Percentiles rank a stretch among this genome's conserved stretches.
These are phyloP conservation scores for Exophiala dermatitidis DNA, from an alignment of 2,329 filamentous ascomycete species.

Conservation along the genomic window DNA sequence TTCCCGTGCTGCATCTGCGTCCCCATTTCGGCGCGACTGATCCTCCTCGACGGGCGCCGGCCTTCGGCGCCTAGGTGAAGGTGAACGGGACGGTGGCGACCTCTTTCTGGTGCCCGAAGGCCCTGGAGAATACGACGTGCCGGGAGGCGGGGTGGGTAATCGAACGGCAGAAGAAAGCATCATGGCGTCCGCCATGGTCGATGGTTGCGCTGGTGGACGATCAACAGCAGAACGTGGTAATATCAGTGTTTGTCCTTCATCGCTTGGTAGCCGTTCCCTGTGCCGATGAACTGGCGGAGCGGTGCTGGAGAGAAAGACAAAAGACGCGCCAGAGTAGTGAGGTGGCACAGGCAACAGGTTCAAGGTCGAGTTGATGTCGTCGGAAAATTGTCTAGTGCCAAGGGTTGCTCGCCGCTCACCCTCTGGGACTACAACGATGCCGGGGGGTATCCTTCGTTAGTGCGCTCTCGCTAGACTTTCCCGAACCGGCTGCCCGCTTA, in stretches of 20 bases:
- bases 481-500: too few relatives aligned
- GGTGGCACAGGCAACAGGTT: too few relatives aligned
- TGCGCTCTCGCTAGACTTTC: too few relatives aligned
- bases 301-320: too few relatives aligned
- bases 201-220: background rate
- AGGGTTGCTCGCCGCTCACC: too few relatives aligned
- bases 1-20: constrained; percentile 43
- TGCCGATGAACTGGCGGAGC: too few relatives aligned
- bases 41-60: constrained; percentile 38
- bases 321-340: too few relatives aligned
- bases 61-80: constrained; percentile 45
- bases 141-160: constrained; percentile 50
- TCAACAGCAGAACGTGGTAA: background rate
- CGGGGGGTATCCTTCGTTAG: too few relatives aligned
- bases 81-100: constrained; percentile 49
- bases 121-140: constrained; percentile 42
- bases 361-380: background rate
- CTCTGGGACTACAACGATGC: too few relatives aligned
- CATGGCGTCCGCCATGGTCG: constrained; percentile 40
- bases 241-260: background rate
- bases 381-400: constrained; percentile 6
- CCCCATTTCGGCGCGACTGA: constrained; percentile 26
- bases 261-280: background rate
- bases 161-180: constrained; percentile 50
- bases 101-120: constrained; percentile 49